A percentile compares a stretch with the other conserved stretches of the same genome.
Conservation (phyloP, 768 basidiomycete genomes). For the Agrocybe pediades region DNA sequence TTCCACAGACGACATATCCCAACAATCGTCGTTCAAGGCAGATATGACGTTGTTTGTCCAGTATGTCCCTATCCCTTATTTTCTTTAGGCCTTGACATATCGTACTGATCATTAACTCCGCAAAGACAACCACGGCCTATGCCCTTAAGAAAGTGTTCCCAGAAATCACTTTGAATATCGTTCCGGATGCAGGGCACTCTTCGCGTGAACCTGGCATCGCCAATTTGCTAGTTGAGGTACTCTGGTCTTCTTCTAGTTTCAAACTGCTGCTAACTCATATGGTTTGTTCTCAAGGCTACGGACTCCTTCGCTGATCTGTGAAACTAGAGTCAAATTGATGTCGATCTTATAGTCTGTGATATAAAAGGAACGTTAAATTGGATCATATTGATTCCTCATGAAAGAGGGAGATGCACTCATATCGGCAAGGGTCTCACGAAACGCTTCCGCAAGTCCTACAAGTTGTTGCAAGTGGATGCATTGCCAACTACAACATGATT, state of each 20-base stretch:
- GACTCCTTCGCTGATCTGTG: conserved; percentile 20
- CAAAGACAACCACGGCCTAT: conserved; percentile 76
- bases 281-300: conserved; percentile 9
- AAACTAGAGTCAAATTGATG: not conserved
- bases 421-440: too few relatives aligned
- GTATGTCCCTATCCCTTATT: conserved; percentile 38
- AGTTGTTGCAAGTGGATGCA: too few relatives aligned
- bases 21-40: conserved; percentile 77
- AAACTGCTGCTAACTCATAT: not conserved
- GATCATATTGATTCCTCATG: not conserved
- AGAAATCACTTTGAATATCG: conserved; percentile 49
- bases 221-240: conserved; percentile 70
- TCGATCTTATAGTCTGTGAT: not conserved
- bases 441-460: too few relatives aligned
- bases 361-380: not conserved
- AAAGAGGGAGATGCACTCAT: not conserved
- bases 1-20: conserved; percentile 82
- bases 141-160: conserved; percentile 65
- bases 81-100: not conserved
- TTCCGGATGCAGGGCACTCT: conserved; percentile 88
- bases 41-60: conserved; percentile 90
- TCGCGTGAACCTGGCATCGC: conserved; percentile 72
- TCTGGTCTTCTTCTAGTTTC: not conserved
- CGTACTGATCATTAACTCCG: not conserved
- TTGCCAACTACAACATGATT: too few relatives aligned